Conservation (phyloP, 2,329 filamentous ascomycete species). For the Neospermospora avenae region DNA sequence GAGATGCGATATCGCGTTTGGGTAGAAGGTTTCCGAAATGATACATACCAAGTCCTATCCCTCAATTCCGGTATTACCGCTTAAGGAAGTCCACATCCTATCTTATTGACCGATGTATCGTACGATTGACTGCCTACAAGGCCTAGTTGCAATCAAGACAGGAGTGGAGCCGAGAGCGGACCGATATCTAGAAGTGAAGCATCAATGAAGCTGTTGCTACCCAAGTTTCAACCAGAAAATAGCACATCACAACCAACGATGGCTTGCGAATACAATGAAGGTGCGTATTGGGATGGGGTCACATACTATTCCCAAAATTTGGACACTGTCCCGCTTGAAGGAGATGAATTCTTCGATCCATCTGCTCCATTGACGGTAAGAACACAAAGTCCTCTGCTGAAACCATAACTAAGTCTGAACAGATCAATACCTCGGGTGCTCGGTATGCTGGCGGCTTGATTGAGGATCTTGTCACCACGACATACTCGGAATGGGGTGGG, state of each 20-base stretch:
- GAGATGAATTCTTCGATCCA: neutral
- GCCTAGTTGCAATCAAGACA: neutral
- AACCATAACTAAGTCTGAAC: neutral
- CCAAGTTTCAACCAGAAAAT: neutral
- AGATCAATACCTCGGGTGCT: slow-evolving; percentile 1
- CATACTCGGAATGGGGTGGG: slow-evolving; percentile 7
- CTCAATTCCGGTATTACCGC: neutral
- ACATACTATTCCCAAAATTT: slow-evolving; percentile 5
- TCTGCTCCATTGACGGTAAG: neutral
- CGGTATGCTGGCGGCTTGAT: neutral
- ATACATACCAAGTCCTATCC: neutral
- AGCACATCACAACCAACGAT: neutral
- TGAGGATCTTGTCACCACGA: neutral
- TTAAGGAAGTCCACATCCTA: neutral
- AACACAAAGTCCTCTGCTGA: neutral
- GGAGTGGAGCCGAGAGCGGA: neutral
- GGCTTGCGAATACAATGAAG: slow-evolving; percentile 9
- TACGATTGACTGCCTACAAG: neutral
- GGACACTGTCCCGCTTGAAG: neutral
- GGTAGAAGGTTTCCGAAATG: no score
- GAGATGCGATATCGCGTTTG: neutral
- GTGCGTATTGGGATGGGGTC: slow-evolving; percentile 5
- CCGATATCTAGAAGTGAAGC: slow-evolving; percentile 2
- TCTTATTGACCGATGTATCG: neutral
- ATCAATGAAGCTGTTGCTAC: neutral